Conservation (phyloP, 371 early-diverging fungal species). For the Mortierella sp. region DNA sequence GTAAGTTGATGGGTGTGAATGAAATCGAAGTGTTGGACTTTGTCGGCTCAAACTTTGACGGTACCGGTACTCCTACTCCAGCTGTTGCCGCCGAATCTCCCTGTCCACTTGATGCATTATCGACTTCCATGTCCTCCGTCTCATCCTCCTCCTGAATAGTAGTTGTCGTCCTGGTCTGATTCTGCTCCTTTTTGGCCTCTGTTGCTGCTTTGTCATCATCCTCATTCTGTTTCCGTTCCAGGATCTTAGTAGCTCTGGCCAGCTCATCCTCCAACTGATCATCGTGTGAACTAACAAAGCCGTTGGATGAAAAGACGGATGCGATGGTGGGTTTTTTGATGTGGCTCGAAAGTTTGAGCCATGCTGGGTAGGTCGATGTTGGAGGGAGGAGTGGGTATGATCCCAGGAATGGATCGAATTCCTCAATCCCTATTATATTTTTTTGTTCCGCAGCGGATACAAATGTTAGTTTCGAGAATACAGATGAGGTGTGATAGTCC, state of each 20-base stretch:
- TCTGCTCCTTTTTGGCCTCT: conserved; percentile 2
- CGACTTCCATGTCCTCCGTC: conserved; percentile 47
- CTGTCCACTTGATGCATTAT: neutral
- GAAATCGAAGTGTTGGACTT: neutral
- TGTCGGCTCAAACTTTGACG: conserved; percentile 16
- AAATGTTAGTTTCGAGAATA: neutral
- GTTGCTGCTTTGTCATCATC: conserved; percentile 2
- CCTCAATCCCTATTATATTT: conserved; percentile 72
- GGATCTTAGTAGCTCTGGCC: conserved; percentile 36
- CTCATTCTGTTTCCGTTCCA: conserved; percentile 36
- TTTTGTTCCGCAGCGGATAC: neutral
- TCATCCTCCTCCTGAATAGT: conserved; percentile 55
- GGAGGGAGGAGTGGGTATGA: conserved; percentile 86
- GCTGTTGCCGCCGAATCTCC: neutral
- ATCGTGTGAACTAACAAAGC: conserved; percentile 64
- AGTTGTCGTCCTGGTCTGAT: conserved; percentile 20
- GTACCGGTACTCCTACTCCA: neutral
- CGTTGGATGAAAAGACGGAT: conserved; percentile 74
- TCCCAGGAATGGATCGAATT: conserved; percentile 88
- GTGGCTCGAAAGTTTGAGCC: conserved; percentile 78
- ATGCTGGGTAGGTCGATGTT: conserved; percentile 72
- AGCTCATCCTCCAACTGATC: conserved; percentile 60
- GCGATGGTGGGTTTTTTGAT: conserved; percentile 70
- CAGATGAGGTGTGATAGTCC: neutral
- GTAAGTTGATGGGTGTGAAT: conserved; percentile 82